These are phyloP conservation scores for Pseudonitzschia multiseries DNA, from an alignment of 108 stramenopile genomes.

Conservation along the genomic window DNA sequence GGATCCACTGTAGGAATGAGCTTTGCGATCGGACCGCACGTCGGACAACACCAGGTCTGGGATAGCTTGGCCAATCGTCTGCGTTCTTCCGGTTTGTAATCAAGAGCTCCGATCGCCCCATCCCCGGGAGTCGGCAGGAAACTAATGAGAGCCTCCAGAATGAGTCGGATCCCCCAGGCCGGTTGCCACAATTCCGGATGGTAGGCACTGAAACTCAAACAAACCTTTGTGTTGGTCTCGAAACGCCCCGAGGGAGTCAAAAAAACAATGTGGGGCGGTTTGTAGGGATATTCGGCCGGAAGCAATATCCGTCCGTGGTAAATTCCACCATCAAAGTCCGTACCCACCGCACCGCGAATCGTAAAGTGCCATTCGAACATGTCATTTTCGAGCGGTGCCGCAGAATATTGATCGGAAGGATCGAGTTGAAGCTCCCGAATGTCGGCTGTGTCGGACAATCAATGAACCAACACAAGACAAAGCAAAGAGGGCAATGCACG, in stretches of 20 bases:
- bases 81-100: conserved; percentile 82
- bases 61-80: conserved; percentile 67
- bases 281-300: conserved; percentile 72
- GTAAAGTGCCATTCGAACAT: conserved; percentile 98
- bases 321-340: conserved; percentile 90
- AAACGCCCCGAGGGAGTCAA: conserved; percentile 95
- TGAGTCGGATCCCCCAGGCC: conserved; percentile 93
- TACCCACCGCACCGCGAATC: conserved; percentile 88
- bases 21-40: conserved; percentile 54
- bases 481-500: conserved; percentile 79
- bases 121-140: conserved; percentile 95
- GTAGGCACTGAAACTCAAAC: conserved; percentile 91
- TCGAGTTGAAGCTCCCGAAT: conserved; percentile 93
- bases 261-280: conserved; percentile 97
- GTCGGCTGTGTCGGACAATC: too few species aligned
- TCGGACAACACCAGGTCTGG: conserved; percentile 50
- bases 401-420: conserved; percentile 92
- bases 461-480: conserved; percentile 73
- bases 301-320: conserved; percentile 95
- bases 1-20: conserved; percentile 51
- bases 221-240: conserved; percentile 93
- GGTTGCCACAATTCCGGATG: conserved; percentile 98
- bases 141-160: conserved; percentile 95
- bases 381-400: conserved; percentile 85
- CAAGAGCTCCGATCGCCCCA: conserved; percentile 95